Base-by-base conservation (phyloP, 257 asterid genomes). In the Solanum pinnatisectum region DNA sequence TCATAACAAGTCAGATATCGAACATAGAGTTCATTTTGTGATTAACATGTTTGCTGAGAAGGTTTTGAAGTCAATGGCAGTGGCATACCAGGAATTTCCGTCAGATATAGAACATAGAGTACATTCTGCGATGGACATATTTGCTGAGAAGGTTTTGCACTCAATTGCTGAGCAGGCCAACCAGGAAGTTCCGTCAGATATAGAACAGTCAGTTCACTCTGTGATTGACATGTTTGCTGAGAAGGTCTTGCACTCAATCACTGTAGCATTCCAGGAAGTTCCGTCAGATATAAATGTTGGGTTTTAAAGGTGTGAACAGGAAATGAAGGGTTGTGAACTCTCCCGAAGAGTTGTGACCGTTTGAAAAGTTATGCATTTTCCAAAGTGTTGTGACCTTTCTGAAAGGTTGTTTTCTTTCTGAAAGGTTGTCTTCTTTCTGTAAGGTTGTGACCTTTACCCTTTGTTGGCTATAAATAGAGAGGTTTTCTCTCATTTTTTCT, bases 221-320 rank as follows among this genome's bases (percentile, higher is more conserved):
- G 90, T 90, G 88, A 92, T 92, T 76, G 94, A 89, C 84, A 92
- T 87, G 90, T 87, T 90, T 89, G 94, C 94, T 22, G 93, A 92
- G 10, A 87, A 92, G 73, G 94, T 92, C 10, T 89, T 92, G 89
- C 89, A 91, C 22, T 92, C 94, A 52, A 92, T 92, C 74, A 91
- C 87, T 87, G 87, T 87, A 10, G 93, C 94, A 67, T 90, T 90
- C 89, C 84, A 89, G 94, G 93, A 90, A 90, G 92, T 92, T 83
- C 92, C 92, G 13, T 32, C 77, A 71, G 77, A 71, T 71, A n/a
- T n/a, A n/a, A n/a, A n/a, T n/a, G n/a, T n/a, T n/a, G n/a, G n/a
- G n/a, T n/a, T n/a, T n/a, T n/a, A n/a, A n/a, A n/a, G n/a, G n/a
- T n/a, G n/a, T n/a, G n/a, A n/a, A n/a, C n/a, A n/a, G n/a, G n/a